Evolutionary conservation across 306 rosid genomes (phyloP), one percentile per base, ranked within the genome.

Genomic region (Ammopiptanthus mongolicus): DNA sequence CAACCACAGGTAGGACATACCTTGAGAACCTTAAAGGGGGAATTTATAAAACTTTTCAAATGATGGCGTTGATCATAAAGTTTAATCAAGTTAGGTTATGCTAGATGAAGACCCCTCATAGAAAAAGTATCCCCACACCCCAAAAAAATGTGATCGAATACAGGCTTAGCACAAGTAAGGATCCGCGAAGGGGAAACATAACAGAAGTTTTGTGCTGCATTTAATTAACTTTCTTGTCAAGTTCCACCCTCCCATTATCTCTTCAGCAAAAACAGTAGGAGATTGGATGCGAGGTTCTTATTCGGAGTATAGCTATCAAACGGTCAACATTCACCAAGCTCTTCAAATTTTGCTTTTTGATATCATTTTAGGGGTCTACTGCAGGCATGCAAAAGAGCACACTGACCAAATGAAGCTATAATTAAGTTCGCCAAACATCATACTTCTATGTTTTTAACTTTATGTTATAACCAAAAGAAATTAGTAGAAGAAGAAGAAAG

Each of bases 101-200:
- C 25, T 15, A 51, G 81, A 83, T 73, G 76, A 74, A 83, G 88
- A 80, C 76, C 73, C 73, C 69, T 76, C 84, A 61, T 66, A 65
- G 65, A 25, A 81, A 78, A 76, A 51, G 78, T 47, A 70, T 70
- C 81, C 59, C 71, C 59, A 58, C 63, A 77, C 73, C 83, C 69
- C 33, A 37, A 44, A n/a, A 57, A 73, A 76, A 23, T 19, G 57
- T 48, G 6, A 73, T 28, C 51, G 44, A 72, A 80, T 50, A 71
- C 39, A 63, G 44, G 59, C 64, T 77, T 71, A 72, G 63, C 85
- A 73, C 81, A 57, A 79, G 74, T 73, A 59, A 69, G 76, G 88
- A 74, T 83, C 83, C 85, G 19, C 29, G 52, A 55, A 58, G 67
- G 46, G 64, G 66, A 60, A 72, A 70, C 79, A 57, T 17, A 79